Evolutionary conservation across 228 moss, liverwort and hornwort species (phyloP).

Genomic region (Sphagnum magellanicum): DNA sequence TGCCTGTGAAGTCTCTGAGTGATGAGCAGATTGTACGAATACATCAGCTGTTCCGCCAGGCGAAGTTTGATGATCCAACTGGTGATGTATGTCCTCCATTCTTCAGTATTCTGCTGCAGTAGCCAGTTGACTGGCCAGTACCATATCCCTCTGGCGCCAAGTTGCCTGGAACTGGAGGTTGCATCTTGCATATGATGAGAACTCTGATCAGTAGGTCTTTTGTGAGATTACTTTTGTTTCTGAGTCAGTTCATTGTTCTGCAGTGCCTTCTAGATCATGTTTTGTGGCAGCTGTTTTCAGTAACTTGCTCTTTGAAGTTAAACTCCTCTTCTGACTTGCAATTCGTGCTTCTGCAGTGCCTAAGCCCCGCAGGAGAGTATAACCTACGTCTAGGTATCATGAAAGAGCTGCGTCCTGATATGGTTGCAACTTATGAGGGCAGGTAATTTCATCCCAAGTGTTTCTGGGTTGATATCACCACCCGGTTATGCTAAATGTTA

Average conservation of each 20-base stretch:
- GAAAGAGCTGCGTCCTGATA: slow-evolving; percentile 92
- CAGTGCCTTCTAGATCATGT: too few species aligned
- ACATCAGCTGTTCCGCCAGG: slow-evolving; percentile 94
- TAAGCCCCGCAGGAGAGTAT: slow-evolving; percentile 98
- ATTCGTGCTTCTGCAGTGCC: slow-evolving; percentile 52
- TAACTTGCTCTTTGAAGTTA: background rate
- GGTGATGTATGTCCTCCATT: slow-evolving; percentile 53
- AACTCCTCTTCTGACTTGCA: background rate
- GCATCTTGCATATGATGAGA: too few species aligned
- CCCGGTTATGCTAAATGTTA: too few species aligned
- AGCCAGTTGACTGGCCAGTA: too few species aligned
- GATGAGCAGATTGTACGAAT: slow-evolving; percentile 85
- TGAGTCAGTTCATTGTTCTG: too few species aligned
- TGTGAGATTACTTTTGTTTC: too few species aligned
- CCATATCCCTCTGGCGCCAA: too few species aligned
- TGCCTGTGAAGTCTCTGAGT: slow-evolving; percentile 69
- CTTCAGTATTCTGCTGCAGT: too few species aligned
- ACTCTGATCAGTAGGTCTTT: too few species aligned
- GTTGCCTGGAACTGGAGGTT: too few species aligned
- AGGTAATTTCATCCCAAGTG: slow-evolving; percentile 31
- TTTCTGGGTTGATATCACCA: too few species aligned
- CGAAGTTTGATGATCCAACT: slow-evolving; percentile 94
- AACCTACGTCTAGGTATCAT: slow-evolving; percentile 94
- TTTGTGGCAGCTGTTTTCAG: background rate
- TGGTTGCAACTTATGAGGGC: slow-evolving; percentile 97